These are phyloP conservation scores for Diaporthe caulivora DNA, from an alignment of 2,329 filamentous ascomycete genomes.

Conservation along the genomic window DNA sequence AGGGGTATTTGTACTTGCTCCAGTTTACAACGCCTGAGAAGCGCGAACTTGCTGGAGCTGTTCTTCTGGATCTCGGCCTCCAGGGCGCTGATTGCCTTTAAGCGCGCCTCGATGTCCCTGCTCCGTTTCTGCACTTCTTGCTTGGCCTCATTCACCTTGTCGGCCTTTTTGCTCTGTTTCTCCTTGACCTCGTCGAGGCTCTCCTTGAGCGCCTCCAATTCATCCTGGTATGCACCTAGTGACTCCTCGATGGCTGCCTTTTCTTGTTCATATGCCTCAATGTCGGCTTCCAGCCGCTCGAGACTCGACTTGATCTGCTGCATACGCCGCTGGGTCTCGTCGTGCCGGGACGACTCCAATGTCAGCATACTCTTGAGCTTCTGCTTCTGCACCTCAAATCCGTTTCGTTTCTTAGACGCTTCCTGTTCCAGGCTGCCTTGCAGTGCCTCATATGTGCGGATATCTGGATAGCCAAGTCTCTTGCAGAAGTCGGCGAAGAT, in stretches of 20 bases:
- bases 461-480: conserved; percentile 86
- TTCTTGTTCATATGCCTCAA: conserved; percentile 77
- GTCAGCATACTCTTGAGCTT: conserved; percentile 73
- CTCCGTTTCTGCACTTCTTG: conserved; percentile 85
- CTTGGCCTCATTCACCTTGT: conserved; percentile 83
- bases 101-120: conserved; percentile 80
- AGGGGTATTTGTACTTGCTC: conserved; percentile 93
- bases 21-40: conserved; percentile 90
- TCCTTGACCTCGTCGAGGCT: conserved; percentile 77
- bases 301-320: conserved; percentile 75
- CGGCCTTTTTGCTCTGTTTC: conserved; percentile 76
- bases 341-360: conserved; percentile 66
- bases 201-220: conserved; percentile 81
- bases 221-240: conserved; percentile 79
- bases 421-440: conserved; percentile 95
- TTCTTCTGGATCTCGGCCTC: conserved; percentile 90
- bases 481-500: conserved; percentile 89
- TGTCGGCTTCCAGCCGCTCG: conserved; percentile 75
- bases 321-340: conserved; percentile 76
- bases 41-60: conserved; percentile 83
- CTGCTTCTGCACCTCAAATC: conserved; percentile 87
- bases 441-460: conserved; percentile 92
- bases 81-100: conserved; percentile 81
- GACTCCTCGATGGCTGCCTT: conserved; percentile 81
- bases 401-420: conserved; percentile 84